Evolutionary conservation across 495 filamentous ascomycete genomes (phyloP).

Genomic region (Glarea lozoyensis): DNA sequence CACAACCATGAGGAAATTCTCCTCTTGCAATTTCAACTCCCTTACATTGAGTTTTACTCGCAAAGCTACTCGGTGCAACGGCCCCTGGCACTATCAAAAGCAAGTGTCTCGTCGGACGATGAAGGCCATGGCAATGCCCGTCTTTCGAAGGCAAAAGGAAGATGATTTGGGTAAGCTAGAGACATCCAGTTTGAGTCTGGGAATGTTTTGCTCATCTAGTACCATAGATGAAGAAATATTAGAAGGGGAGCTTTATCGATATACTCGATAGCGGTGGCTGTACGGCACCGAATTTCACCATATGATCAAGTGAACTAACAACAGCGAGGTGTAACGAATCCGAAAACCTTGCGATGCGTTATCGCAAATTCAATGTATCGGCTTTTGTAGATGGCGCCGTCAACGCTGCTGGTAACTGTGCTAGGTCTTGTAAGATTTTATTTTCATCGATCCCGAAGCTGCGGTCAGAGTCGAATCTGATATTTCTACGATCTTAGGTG

Average conservation of each 20-base stretch:
- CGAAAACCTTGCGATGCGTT: slow-evolving; percentile 9
- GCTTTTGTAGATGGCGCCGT: slow-evolving; percentile 10
- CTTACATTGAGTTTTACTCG: slow-evolving; percentile 7
- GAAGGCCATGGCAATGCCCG: slow-evolving; percentile 8
- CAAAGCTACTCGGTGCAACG: slow-evolving; percentile 9
- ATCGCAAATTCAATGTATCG: slow-evolving; percentile 12
- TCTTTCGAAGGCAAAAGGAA: slow-evolving; percentile 12
- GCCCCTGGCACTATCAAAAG: slow-evolving; percentile 2
- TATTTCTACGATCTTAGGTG: slow-evolving; percentile 4
- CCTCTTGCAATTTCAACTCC: slow-evolving; percentile 8
- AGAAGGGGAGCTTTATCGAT: slow-evolving; percentile 12
- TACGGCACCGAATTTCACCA: slow-evolving; percentile 3
- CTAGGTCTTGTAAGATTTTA: slow-evolving; percentile 12
- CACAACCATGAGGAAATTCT: too few relatives aligned
- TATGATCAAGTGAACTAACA: slow-evolving; percentile 10
- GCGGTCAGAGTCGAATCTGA: slow-evolving; percentile 5
- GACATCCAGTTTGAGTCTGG: slow-evolving; percentile 2
- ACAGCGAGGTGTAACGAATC: slow-evolving; percentile 11
- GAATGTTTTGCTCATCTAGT: slow-evolving; percentile 9
- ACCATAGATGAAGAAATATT: slow-evolving; percentile 9
- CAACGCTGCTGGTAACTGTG: slow-evolving; percentile 10
- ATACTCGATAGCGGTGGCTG: slow-evolving; percentile 12
- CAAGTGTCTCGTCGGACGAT: slow-evolving; percentile 8
- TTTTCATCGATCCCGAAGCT: slow-evolving; percentile 6
- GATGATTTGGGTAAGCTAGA: slow-evolving; percentile 9